Evolutionary conservation across 73 alveolate species (phyloP), one percentile per base, ranked within the genome.

Genomic region (Uronychia setigera): DNA sequence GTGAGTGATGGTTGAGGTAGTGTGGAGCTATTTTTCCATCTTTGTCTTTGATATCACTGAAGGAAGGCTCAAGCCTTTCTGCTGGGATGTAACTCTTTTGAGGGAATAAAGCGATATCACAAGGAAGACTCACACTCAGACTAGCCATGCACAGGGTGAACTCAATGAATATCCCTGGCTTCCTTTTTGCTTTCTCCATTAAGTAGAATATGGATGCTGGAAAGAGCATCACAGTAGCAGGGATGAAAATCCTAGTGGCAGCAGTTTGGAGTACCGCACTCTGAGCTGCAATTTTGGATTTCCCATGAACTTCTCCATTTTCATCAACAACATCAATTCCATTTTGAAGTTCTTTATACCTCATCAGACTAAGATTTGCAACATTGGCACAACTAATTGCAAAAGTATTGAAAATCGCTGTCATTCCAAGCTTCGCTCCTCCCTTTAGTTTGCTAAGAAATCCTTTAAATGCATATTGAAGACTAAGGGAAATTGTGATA

Each of bases 361-460:
- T 85, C 88, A 93, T 90, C 25, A 90, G 77, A 25, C 76, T 82
- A 0, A 93, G 81, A 74, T 93, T 93, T 1, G 92, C 26, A 29
- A 84, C 94, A 5, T 92, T 93, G 26, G 97, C 97, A 28, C 59
- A 32, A 0, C 92, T 87, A 0, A 76, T 91, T 0, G 94, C 97
- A 29, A 90, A 34, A 35, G 60, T 80, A 79, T 80, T 81, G 0
- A 93, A 57, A 35, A 58, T 58, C 1, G 90, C 28, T n/a, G 78
- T 93, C n/a, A 81, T 81, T 13, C 80, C 30, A 74, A 85, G 31
- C 74, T 35, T 59, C 31, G 59, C 75, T 33, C 91, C 29, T 27
- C 95, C 97, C 0, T 75, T 34, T 25, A 87, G 78, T 0, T 83
- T 28, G 13, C 77, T 60, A 1, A 83, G 58, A 26, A 57, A 26